Evolutionary conservation across 2,329 filamentous ascomycete species (phyloP).

Genomic region (Aspergillus arachidicola): DNA sequence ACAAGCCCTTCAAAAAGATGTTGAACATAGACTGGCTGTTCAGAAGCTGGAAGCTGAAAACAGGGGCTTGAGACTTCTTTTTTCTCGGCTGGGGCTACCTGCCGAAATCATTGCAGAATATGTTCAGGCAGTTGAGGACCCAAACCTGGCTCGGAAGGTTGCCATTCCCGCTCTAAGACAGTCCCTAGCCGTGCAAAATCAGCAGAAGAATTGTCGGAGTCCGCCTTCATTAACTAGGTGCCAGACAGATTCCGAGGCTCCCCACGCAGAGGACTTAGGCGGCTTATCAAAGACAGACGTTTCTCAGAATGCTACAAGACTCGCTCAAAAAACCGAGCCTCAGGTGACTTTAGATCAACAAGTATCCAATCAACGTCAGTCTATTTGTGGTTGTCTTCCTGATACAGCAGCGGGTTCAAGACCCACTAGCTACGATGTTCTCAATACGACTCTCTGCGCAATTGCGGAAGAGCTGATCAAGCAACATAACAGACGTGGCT

Average conservation of each 20-base stretch:
- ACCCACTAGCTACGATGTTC: constrained; percentile 27
- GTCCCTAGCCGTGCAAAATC: not conserved
- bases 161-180: constrained; percentile 37
- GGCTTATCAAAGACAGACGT: not conserved
- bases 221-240: not conserved
- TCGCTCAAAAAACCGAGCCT: not conserved
- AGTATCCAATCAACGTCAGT: constrained; percentile 8
- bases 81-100: constrained; percentile 29
- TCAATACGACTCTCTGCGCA: constrained; percentile 42
- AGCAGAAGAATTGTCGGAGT: not conserved
- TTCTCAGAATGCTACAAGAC: not conserved
- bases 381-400: constrained; percentile 29
- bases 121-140: constrained; percentile 23
- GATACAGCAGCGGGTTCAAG: constrained; percentile 18
- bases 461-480: constrained; percentile 41
- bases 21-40: constrained; percentile 35
- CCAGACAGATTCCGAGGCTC: not conserved
- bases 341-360: not conserved
- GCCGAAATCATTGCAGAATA: constrained; percentile 30
- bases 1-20: constrained; percentile 33
- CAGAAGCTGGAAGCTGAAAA: constrained; percentile 41
- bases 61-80: constrained; percentile 28
- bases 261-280: not conserved
- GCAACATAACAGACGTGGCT: constrained; percentile 40
- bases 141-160: constrained; percentile 30